Evolutionary conservation across 495 filamentous ascomycete genomes (phyloP).

Genomic region (Podospora pseudoanserina): DNA sequence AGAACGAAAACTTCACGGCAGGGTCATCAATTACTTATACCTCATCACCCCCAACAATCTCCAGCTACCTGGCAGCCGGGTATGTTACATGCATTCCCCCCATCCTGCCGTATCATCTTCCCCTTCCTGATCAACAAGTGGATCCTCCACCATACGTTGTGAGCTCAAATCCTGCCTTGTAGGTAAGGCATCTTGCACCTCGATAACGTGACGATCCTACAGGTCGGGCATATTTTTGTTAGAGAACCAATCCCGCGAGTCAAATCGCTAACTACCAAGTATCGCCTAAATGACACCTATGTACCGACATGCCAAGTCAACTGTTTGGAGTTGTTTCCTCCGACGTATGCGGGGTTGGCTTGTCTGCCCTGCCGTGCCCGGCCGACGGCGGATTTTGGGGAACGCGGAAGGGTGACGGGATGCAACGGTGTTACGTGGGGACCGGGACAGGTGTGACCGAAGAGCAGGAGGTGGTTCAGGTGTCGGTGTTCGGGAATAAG

Average conservation of each 20-base stretch:
- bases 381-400: neutral
- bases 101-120: neutral
- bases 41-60: neutral
- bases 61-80: neutral
- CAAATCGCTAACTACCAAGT: neutral
- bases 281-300: conserved; percentile 15
- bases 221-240: conserved; percentile 5
- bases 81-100: neutral
- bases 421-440: neutral
- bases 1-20: neutral
- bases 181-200: neutral
- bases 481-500: neutral
- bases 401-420: neutral
- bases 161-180: neutral
- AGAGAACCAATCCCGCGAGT: conserved; percentile 15
- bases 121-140: neutral
- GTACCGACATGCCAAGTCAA: conserved; percentile 21
- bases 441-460: neutral
- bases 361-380: neutral
- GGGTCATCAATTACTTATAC: neutral
- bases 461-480: neutral
- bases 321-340: conserved; percentile 30
- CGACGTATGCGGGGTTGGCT: conserved; percentile 25
- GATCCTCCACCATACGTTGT: neutral
- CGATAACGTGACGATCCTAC: neutral